These are phyloP conservation scores for Skeletonema menzelii DNA, from an alignment of 108 stramenopile genomes.

Conservation along the genomic window DNA sequence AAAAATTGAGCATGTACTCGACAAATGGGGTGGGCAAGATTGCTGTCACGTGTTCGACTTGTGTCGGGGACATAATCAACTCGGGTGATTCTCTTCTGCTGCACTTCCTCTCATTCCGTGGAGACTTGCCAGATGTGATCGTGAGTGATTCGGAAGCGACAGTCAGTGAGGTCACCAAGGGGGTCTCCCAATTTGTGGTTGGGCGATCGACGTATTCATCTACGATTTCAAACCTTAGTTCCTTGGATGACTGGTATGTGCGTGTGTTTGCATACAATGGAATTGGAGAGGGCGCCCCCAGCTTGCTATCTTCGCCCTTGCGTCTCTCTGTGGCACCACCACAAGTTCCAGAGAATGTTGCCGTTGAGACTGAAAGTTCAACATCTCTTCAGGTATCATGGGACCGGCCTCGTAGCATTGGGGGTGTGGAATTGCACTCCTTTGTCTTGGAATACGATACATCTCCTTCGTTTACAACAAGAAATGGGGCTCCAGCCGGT, in stretches of 20 bases:
- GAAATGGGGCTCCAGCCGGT: slow-evolving; percentile 39
- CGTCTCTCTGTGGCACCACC: slow-evolving; percentile 39
- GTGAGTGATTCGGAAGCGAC: slow-evolving; percentile 29
- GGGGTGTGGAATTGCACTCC: slow-evolving; percentile 33
- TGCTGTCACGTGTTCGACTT: slow-evolving; percentile 25
- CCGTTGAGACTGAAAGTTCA: slow-evolving; percentile 30
- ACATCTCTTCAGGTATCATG: slow-evolving; percentile 52
- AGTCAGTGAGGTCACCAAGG: slow-evolving; percentile 45
- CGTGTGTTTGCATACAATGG: slow-evolving; percentile 81
- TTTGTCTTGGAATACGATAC: slow-evolving; percentile 60
- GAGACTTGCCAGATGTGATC: slow-evolving; percentile 41
- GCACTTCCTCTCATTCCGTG: slow-evolving; percentile 39
- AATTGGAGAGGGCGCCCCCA: slow-evolving; percentile 60
- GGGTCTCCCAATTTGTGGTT: slow-evolving; percentile 47
- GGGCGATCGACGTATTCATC: slow-evolving; percentile 46
- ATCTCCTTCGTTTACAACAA: slow-evolving; percentile 29
- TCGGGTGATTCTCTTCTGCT: slow-evolving; percentile 34
- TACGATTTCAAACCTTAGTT: slow-evolving; percentile 47
- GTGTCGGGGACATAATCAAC: slow-evolving; percentile 12
- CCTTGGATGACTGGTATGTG: slow-evolving; percentile 67
- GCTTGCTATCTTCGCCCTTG: slow-evolving; percentile 38
- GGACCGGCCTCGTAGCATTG: slow-evolving; percentile 55
- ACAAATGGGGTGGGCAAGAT: slow-evolving; percentile 37
- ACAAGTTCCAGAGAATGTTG: slow-evolving; percentile 39
- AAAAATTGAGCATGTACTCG: slow-evolving; percentile 34